Evolutionary conservation across 2,329 filamentous ascomycete genomes (phyloP), one percentile per base, ranked within the genome.

Genomic region (Periconia sp.): DNA sequence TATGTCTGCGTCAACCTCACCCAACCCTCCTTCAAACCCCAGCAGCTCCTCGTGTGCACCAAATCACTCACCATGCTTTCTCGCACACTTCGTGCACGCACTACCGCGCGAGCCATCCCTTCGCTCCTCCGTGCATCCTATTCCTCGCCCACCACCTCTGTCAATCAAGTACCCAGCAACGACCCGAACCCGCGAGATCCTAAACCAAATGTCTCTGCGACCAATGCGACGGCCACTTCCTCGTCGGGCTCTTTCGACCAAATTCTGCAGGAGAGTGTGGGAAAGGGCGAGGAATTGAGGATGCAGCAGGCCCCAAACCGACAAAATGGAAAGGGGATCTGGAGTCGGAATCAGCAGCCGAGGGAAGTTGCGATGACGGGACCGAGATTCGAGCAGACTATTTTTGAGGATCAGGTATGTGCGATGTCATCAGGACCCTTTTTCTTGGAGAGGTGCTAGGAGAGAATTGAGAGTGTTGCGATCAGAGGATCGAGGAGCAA

Each of bases 381-480:
- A 29, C 94, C 94, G 54, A 81, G 92, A 59, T 99, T 99, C 66
- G 94, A 99, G 79, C 92, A 97, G 83, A 97, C 90, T 23, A 89
- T 95, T 65, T 92, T 97, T 75, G 84, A 86, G 60, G 76, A 87
- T 57, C 94, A 99, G 88, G 92, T 96, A 78, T 57, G 83, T 66
- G 2, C 16, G 23, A 21, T 3, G 16, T 40, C 17, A 41, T 36
- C 37, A 38, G 21, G 23, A 17, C 16, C n/a, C 2, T 5, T 12
- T 12, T n/a, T 16, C 11, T 8, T n/a, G 36, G 28, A 35, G 36
- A 22, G 18, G 31, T 31, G 36, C 33, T 31, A 42, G 29, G 32
- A 16, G 18, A 9, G 8, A 11, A 24, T 18, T 39, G 4, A 43
- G 31, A 17, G 16, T 15, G 16, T 11, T 34, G 30, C 10, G 13